A percentile compares a stretch with the other conserved stretches of the same genome.
Evolutionary conservation across 148 eudicot species (phyloP).

Genomic region (Chenopodium formosanum): DNA sequence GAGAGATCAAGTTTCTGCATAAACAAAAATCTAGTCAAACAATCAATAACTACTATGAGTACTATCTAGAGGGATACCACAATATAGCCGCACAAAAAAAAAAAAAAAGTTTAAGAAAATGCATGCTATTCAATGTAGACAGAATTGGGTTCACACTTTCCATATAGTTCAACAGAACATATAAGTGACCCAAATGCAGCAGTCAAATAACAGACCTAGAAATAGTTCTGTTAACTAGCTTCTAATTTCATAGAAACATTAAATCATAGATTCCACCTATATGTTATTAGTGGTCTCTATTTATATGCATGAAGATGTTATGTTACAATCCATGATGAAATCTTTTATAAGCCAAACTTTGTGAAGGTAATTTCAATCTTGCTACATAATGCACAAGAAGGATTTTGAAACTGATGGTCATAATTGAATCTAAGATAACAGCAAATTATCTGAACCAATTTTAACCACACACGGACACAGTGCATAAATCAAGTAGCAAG

Average conservation of each 20-base stretch:
- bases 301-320: neutral
- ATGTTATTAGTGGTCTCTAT: neutral
- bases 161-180: neutral
- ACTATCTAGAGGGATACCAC: neutral
- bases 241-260: neutral
- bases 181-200: neutral
- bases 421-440: neutral
- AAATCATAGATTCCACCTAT: neutral
- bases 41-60: neutral
- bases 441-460: neutral
- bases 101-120: neutral
- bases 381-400: neutral
- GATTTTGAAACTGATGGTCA: neutral
- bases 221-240: neutral
- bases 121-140: neutral
- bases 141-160: neutral
- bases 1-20: slow-evolving; percentile 85
- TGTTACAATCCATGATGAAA: neutral
- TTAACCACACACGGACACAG: no score
- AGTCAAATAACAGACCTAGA: neutral
- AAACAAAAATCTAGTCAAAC: slow-evolving; percentile 16
- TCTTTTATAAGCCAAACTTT: neutral
- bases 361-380: neutral
- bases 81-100: no score
- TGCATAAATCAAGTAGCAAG: neutral